Evolutionary conservation across 345 rosid species (phyloP).

Genomic region (Rhodamnia argentea): DNA sequence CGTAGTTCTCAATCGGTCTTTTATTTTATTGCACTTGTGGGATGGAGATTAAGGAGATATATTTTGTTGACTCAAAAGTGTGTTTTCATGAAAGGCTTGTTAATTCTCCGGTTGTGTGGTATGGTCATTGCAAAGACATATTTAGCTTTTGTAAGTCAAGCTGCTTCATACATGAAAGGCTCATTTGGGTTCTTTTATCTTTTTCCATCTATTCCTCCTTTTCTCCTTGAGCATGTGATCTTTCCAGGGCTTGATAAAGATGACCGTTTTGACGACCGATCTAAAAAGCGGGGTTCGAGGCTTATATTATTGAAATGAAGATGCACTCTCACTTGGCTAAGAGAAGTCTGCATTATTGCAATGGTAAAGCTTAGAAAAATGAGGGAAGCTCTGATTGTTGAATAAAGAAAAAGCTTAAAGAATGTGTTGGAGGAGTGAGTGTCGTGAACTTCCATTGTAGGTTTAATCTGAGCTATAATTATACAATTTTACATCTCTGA

Average conservation of each 20-base stretch:
- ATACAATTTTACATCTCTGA: no score
- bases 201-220: neutral
- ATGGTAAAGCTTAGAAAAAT: no score
- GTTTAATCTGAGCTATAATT: no score
- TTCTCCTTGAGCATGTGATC: neutral
- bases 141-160: neutral
- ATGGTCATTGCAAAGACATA: neutral
- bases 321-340: no score
- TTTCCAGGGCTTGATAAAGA: neutral
- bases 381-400: no score
- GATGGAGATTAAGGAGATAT: no score
- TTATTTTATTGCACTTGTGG: no score
- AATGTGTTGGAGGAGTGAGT: no score
- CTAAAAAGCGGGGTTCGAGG: neutral
- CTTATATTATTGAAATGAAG: neutral
- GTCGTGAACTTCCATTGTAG: no score
- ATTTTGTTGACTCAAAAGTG: neutral
- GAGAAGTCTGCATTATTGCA: no score
- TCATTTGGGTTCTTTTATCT: neutral
- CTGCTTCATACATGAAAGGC: neutral
- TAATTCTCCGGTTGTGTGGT: neutral
- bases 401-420: no score
- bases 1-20: no score
- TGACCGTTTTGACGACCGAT: neutral
- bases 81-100: neutral